Evolutionary conservation across 2,329 filamentous ascomycete species (phyloP).

Genomic region (Aspergillus phoenicis): DNA sequence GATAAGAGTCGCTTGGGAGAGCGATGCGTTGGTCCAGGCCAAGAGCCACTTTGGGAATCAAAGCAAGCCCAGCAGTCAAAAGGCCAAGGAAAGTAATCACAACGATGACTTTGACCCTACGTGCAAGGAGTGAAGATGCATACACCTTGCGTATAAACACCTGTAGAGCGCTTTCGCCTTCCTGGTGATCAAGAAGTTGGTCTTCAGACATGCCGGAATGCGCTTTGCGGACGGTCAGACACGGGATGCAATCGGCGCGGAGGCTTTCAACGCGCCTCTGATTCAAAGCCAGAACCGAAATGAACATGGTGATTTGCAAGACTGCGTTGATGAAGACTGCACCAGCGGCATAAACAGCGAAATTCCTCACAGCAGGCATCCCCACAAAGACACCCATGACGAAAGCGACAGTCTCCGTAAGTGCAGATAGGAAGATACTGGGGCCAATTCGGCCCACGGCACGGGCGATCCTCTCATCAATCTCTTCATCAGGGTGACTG

Average conservation of each 20-base stretch:
- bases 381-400: constrained; percentile 89
- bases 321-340: constrained; percentile 96
- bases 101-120: constrained; percentile 75
- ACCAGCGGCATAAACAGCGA: constrained; percentile 92
- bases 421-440: constrained; percentile 91
- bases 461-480: constrained; percentile 82
- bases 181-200: constrained; percentile 67
- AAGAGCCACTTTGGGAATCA: constrained; percentile 81
- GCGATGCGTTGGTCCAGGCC: constrained; percentile 94
- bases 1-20: constrained; percentile 88
- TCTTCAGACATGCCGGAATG: constrained; percentile 66
- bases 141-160: constrained; percentile 88
- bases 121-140: constrained; percentile 77
- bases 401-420: constrained; percentile 92
- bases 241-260: constrained; percentile 90
- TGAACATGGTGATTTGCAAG: constrained; percentile 96
- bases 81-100: constrained; percentile 82
- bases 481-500: constrained; percentile 83
- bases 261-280: constrained; percentile 86
- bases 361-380: constrained; percentile 97
- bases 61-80: constrained; percentile 79
- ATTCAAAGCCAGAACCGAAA: constrained; percentile 87
- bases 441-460: constrained; percentile 96
- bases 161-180: constrained; percentile 82
- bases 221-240: constrained; percentile 76